Evolutionary conservation across 2,329 filamentous ascomycete species (phyloP).

Genomic region (Ramularia collo-cygni): DNA sequence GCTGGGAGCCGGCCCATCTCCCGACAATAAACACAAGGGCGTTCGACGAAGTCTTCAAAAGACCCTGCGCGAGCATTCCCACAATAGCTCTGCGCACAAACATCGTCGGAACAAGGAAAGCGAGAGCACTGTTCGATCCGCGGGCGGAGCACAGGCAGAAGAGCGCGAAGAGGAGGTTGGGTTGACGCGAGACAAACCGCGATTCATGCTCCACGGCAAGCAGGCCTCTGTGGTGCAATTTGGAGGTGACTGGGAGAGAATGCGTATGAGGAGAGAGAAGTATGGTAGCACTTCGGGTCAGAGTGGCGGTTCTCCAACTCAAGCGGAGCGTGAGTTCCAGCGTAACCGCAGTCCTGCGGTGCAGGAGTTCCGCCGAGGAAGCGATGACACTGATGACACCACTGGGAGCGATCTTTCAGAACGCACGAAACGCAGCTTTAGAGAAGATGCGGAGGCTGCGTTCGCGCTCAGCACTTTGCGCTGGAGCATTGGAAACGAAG

Average conservation of each 20-base stretch:
- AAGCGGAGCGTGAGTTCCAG: conserved; percentile 5
- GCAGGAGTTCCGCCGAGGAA: conserved; percentile 9
- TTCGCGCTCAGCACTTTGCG: conserved; percentile 14
- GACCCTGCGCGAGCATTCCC: conserved; percentile 67
- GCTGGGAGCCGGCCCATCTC: conserved; percentile 9
- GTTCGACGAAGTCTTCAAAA: conserved; percentile 82
- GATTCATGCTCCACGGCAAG: conserved; percentile 95
- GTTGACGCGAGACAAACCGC: conserved; percentile 71
- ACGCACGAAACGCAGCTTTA: conserved; percentile 17
- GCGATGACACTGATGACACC: conserved; percentile 16
- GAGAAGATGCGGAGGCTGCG: conserved; percentile 23
- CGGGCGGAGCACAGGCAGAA: conserved; percentile 18
- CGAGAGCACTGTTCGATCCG: conserved; percentile 46
- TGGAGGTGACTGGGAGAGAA: conserved; percentile 65
- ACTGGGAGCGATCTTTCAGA: conserved; percentile 10
- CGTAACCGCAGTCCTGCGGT: conserved; percentile 11
- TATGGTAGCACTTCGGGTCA: conserved; percentile 15
- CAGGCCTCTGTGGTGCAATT: conserved; percentile 98
- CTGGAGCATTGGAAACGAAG: conserved; percentile 8
- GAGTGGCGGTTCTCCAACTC: conserved; percentile 4
- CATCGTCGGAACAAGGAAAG: conserved; percentile 73
- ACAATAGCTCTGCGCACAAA: conserved; percentile 48
- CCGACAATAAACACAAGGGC: conserved; percentile 40
- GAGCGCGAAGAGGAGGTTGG: conserved; percentile 50
- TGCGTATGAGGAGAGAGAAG: conserved; percentile 27